Percentiles rank a stretch among this genome's conserved stretches.
phyloP scores from a whole-genome alignment of 192 early-diverging fungal genomes.

The Coemansia sp. region DNA sequence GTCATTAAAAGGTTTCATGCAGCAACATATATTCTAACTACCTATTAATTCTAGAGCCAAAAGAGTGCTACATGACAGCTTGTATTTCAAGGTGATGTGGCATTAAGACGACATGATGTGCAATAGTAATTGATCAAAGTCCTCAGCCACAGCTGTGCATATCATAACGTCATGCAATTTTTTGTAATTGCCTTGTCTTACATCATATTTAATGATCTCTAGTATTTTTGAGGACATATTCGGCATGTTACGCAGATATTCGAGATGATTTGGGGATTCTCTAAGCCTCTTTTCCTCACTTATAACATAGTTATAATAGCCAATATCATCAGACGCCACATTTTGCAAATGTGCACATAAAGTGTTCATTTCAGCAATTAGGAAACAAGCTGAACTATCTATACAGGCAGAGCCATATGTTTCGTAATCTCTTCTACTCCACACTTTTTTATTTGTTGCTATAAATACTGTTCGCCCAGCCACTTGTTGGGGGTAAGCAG shows the following conservation, averaged over 20 bases:
- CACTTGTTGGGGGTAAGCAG: too few species aligned
- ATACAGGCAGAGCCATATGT: not conserved
- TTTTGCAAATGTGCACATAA: not conserved
- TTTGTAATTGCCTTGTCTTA: not conserved
- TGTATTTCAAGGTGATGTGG: too few species aligned
- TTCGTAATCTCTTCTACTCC: not conserved
- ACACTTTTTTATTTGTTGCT: not conserved
- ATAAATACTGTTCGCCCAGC: not conserved
- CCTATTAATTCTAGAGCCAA: too few species aligned
- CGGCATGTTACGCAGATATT: not conserved
- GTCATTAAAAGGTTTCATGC: too few species aligned
- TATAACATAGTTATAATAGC: not conserved
- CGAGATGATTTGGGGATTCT: not conserved
- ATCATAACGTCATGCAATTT: not conserved
- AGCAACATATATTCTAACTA: too few species aligned
- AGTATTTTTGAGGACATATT: not conserved
- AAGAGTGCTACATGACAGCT: too few species aligned
- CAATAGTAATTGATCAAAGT: not conserved
- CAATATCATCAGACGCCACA: too few species aligned
- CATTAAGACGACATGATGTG: too few species aligned
- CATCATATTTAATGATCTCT: not conserved
- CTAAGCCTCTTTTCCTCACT: not conserved
- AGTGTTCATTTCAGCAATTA: not conserved
- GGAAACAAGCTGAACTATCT: not conserved
- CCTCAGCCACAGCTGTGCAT: too few species aligned